phyloP scores from a whole-genome alignment of 345 rosid genomes.

The Psidium guajava region DNA sequence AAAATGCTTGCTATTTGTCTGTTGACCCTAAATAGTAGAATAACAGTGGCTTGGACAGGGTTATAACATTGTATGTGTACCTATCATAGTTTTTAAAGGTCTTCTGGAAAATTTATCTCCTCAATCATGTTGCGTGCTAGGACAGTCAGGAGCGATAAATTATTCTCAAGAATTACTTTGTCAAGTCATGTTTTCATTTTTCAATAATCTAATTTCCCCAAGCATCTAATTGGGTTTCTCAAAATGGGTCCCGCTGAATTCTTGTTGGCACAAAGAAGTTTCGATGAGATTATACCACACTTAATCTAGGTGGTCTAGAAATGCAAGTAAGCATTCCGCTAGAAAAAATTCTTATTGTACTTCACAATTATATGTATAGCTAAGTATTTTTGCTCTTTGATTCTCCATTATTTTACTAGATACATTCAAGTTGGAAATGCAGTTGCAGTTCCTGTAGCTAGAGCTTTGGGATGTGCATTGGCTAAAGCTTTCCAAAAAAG shows the following conservation, averaged over 20 bases:
- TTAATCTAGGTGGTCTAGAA: background rate
- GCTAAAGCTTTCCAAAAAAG: conserved; percentile 30
- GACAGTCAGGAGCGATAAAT: background rate
- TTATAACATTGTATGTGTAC: background rate
- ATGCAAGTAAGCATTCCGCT: background rate
- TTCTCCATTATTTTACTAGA: conserved; percentile 9
- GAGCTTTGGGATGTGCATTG: conserved; percentile 48
- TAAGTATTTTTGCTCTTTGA: background rate
- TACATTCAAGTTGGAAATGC: conserved; percentile 80
- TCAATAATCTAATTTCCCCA: background rate
- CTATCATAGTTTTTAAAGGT: background rate
- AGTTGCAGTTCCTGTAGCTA: conserved; percentile 64
- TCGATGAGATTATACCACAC: background rate
- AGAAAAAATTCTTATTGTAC: background rate
- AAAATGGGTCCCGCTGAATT: background rate
- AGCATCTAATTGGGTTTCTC: background rate
- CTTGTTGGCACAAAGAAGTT: background rate
- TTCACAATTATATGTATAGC: background rate
- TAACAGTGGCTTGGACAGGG: background rate
- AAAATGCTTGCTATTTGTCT: background rate
- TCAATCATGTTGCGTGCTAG: background rate
- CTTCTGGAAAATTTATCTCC: background rate
- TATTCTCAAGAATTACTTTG: background rate
- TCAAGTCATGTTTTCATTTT: no score
- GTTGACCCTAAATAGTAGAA: background rate